phyloP scores from a whole-genome alignment of 176 grass and related monocot genomes.

The Aegilops umbellulata region DNA sequence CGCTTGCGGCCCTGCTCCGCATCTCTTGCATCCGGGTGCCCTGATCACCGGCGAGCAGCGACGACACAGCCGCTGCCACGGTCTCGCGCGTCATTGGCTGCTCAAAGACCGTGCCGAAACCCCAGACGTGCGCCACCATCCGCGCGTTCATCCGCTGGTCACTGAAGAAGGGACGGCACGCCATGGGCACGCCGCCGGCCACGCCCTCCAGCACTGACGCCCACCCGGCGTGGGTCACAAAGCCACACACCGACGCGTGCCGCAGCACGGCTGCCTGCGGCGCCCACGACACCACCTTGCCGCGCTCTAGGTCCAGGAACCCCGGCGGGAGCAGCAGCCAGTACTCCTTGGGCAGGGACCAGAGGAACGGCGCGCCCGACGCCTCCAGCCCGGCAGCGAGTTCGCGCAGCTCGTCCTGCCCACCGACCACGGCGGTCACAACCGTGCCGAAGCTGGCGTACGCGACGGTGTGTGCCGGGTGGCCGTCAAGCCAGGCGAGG shows the following conservation, averaged over 20 bases:
- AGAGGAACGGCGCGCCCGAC: not conserved
- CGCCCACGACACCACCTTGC: not conserved
- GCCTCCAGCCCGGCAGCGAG: constrained; percentile 39
- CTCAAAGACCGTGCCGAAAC: not conserved
- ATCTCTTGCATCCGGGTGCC: not conserved
- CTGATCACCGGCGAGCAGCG: not conserved
- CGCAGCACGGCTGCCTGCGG: not conserved
- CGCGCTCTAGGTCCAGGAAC: not conserved
- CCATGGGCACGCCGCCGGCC: not conserved
- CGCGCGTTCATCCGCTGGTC: not conserved
- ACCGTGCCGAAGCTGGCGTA: constrained; percentile 58
- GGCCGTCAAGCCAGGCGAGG: constrained; percentile 49
- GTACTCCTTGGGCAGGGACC: not conserved
- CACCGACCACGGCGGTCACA: not conserved
- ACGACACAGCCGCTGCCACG: not conserved
- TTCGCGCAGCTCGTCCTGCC: constrained; percentile 23
- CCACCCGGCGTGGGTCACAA: not conserved
- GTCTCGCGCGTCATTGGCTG: not conserved
- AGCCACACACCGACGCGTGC: not conserved
- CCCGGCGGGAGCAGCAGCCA: not conserved
- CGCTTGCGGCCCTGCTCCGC: not conserved
- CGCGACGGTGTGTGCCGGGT: not conserved
- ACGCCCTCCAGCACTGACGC: not conserved
- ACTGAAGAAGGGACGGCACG: not conserved
- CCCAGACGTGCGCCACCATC: not conserved